Base-by-base conservation (phyloP, 2,329 filamentous ascomycete genomes). In the Claviceps maximensis region DNA sequence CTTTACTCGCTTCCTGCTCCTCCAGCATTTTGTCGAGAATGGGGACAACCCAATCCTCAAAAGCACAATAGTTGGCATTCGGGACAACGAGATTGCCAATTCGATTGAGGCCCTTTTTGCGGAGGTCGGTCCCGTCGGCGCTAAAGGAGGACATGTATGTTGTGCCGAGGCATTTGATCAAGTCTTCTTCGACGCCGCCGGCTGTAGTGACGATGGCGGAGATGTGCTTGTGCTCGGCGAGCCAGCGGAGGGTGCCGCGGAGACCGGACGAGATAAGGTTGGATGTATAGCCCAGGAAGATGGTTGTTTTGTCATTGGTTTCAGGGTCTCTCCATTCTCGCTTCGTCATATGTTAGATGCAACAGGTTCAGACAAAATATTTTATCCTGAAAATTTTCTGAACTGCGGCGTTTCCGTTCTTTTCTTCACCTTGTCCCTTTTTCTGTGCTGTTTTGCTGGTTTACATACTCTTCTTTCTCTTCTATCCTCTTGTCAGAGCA, bases 221-320 rank as follows among this genome's bases (percentile, higher is more conserved):
- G 57, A 98, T 83, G 66, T 97, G 90, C 57, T 83, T 84, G 72
- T 98, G 89, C 71, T 97, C 80, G 46, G 94, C 90, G 1, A 98
- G 80, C 73, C 89, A 98, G 53, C 93, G 87, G 58, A 98, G 75
- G 38, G 90, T 90, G 59, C 95, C 90, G 52, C 93, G 82, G 31
- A 98, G 79, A 9, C 93, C 93, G 3, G 91, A 98, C 0, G 93
- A 97, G 63, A 98, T 96, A 61, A 98, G 78, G 67, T 98, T 98
- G 50, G 89, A 95, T 10, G 93, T 98, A 72, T 96, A 98, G 54
- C 93, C 93, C 9, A 98, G 80, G 70, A 98, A 97, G 61, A 98
- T 91, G 55, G 93, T 97, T 19, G 93, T 93, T 62, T 80, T 80
- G 27, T 86, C 82, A 15, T 80, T 81, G 1, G 87, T 87, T 63